Conservation (phyloP, 2,329 filamentous ascomycete species). For the Malbranchea zuffiana region DNA sequence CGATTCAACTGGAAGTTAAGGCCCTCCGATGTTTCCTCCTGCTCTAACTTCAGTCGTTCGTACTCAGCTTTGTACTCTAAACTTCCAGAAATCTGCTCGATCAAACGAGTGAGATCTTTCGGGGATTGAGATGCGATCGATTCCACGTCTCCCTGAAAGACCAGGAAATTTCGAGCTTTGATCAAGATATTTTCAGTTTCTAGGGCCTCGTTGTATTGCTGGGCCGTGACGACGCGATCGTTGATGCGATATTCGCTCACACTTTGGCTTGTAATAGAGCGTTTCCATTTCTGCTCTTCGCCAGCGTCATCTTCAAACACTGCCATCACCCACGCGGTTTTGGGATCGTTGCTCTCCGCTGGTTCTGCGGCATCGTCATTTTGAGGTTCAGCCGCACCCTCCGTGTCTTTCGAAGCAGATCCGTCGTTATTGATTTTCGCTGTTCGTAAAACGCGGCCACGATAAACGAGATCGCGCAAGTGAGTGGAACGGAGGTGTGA, state of each 20-base stretch:
- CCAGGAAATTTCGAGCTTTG: conserved; percentile 93
- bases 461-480: conserved; percentile 89
- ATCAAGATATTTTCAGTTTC: conserved; percentile 95
- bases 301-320: conserved; percentile 97
- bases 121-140: conserved; percentile 92
- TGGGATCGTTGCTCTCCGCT: conserved; percentile 63
- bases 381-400: conserved; percentile 52
- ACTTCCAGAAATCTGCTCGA: conserved; percentile 96
- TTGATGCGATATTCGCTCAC: conserved; percentile 96
- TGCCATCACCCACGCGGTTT: conserved; percentile 97
- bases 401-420: conserved; percentile 49
- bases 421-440: conserved; percentile 88
- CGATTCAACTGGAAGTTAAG: conserved; percentile 80
- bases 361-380: conserved; percentile 52
- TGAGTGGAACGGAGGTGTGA: conserved; percentile 93
- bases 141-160: conserved; percentile 97
- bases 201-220: conserved; percentile 85
- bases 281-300: conserved; percentile 91
- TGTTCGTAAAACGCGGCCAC: conserved; percentile 82
- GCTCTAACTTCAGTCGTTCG: conserved; percentile 74
- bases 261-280: conserved; percentile 77
- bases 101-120: conserved; percentile 81
- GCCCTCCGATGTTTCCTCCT: conserved; percentile 77
- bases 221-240: conserved; percentile 73
- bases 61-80: conserved; percentile 91